phyloP scores from a whole-genome alignment of 176 grass and related monocot genomes.

The Musa itinerans region DNA sequence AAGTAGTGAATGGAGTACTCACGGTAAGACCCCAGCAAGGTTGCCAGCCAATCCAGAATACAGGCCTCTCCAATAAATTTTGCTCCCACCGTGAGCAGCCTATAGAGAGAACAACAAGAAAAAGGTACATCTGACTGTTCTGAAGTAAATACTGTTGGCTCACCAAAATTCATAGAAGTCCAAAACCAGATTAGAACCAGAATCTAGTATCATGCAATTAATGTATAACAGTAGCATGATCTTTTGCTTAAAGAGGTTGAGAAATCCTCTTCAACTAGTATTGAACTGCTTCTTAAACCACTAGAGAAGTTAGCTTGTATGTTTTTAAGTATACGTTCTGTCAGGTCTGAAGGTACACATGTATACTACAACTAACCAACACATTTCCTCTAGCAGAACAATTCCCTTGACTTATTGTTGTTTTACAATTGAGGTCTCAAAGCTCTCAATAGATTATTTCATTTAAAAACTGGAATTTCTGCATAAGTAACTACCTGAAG shows the following conservation, averaged over 20 bases:
- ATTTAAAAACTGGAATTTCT: background rate
- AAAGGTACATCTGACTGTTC: background rate
- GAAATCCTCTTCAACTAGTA: background rate
- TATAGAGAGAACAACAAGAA: background rate
- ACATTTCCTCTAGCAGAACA: background rate
- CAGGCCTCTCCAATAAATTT: constrained; percentile 73
- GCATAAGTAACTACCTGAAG: constrained; percentile 43
- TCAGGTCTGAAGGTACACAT: background rate
- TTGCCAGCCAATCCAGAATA: constrained; percentile 91
- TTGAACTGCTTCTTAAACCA: background rate
- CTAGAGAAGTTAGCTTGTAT: background rate
- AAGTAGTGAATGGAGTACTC: constrained; percentile 17
- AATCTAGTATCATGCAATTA: background rate
- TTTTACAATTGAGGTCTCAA: background rate
- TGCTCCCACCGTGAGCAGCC: constrained; percentile 66
- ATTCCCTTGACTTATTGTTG: background rate
- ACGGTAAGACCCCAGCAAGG: constrained; percentile 76
- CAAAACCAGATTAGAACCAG: background rate
- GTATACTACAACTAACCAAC: background rate
- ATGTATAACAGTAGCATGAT: background rate
- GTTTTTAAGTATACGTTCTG: background rate
- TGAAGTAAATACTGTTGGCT: background rate
- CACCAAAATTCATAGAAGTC: background rate
- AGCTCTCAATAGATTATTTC: background rate
- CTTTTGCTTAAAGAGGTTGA: background rate